Percentiles rank a stretch among this genome's conserved stretches.
phyloP scores from a whole-genome alignment of 108 stramenopile genomes.

The Mediolabrus comicus region DNA sequence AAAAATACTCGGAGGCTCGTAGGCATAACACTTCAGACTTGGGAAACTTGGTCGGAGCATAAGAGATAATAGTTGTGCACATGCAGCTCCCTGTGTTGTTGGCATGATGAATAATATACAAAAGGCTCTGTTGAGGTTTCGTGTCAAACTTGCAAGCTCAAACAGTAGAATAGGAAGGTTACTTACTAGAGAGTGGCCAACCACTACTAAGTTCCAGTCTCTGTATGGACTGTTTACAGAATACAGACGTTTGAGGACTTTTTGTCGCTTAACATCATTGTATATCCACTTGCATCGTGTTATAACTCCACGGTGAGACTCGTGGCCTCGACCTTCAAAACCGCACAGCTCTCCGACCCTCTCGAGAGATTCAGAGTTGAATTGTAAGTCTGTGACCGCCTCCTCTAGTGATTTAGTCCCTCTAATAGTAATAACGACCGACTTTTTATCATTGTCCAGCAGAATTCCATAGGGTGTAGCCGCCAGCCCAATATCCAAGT shows the following conservation, averaged over 20 bases:
- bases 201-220: too few species aligned
- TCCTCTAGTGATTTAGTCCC: constrained; percentile 20
- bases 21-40: constrained; percentile 12
- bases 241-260: too few species aligned
- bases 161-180: too few species aligned
- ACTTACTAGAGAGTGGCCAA: too few species aligned
- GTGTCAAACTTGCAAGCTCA: too few species aligned
- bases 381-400: constrained; percentile 17
- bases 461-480: constrained; percentile 16
- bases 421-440: constrained; percentile 16
- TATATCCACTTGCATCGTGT: constrained; percentile 30
- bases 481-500: neutral
- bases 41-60: constrained; percentile 3
- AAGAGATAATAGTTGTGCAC: neutral
- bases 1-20: constrained; percentile 11
- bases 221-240: too few species aligned
- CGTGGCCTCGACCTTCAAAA: neutral
- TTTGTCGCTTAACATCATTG: constrained; percentile 9
- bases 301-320: constrained; percentile 6
- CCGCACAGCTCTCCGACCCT: constrained; percentile 9
- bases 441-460: constrained; percentile 15
- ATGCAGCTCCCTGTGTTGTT: neutral
- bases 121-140: neutral
- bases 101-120: neutral
- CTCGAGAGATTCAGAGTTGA: neutral